Evolutionary conservation across 345 rosid species (phyloP), one percentile per base, ranked within the genome.

Genomic region (Populus tremula): DNA sequence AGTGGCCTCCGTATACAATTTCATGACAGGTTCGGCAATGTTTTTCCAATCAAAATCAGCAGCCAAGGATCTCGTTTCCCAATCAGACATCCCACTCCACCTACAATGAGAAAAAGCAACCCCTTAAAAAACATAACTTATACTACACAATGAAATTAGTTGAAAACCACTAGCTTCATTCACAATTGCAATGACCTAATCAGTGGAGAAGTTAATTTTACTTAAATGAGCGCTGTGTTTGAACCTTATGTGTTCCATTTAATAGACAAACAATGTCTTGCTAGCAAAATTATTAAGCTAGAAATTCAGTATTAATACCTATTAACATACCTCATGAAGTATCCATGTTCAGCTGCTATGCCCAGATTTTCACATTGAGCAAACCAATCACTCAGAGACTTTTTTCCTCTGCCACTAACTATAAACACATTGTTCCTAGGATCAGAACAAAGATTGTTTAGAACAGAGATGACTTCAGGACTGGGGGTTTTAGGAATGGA

Each of bases 41-140:
- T 31, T 90, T 82, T 87, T 90, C 93, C 93, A 90, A 38, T 82
- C 89, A 74, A 87, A 86, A 82, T 90, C 88, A 41, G 45, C 70
- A 18, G 76, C 81, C 8, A 84, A 59, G 38, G 78, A 65, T 78
- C 86, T 77, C 12, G 82, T 88, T 79, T 88, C 91, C 93, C 93
- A 90, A 16, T 81, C 78, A 35, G 85, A 84, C 45, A 69, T 71
- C 77, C 71, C 84, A 62, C 47, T 88, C 93, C 91, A 88, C 84
- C 93, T 90, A 80, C 68, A 78, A 54, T 29, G 76, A 47, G 2
- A 66, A 74, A 33, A 72, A 63, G 50, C 29, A 38, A 50, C n/a
- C 2, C 11, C 35, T 33, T 63, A 50, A 47, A 25, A 39, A 45
- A 49, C 69, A 21, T 69, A 50, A 56, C 35, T 33, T 53, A 53